phyloP scores from a whole-genome alignment of 148 eudicot genomes.

The Fagopyrum tataricum region DNA sequence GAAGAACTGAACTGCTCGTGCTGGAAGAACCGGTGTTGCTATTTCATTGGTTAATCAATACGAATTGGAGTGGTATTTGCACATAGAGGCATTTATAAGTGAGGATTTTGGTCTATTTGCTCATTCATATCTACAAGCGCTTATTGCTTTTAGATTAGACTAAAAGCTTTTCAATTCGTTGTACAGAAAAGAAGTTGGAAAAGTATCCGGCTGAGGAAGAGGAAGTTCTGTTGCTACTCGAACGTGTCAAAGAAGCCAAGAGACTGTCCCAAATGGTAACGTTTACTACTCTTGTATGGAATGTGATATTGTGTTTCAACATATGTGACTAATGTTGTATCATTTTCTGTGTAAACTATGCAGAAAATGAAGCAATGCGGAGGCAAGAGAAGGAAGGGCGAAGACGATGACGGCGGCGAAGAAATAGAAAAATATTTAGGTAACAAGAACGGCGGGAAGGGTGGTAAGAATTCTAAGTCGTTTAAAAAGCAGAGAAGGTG shows the following conservation, averaged over 20 bases:
- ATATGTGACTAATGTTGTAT: background rate
- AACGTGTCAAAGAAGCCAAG: conserved; percentile 69
- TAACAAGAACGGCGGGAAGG: conserved; percentile 26
- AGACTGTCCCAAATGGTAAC: conserved; percentile 63
- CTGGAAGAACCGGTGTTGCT: conserved; percentile 86
- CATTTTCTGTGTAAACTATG: conserved; percentile 7
- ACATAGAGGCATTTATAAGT: conserved; percentile 88
- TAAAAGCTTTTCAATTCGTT: background rate
- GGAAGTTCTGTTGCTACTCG: conserved; percentile 56
- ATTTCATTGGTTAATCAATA: conserved; percentile 81
- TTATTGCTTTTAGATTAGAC: background rate
- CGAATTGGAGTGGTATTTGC: conserved; percentile 65
- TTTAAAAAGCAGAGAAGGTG: conserved; percentile 28
- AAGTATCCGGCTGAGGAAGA: conserved; percentile 59
- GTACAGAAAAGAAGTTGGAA: conserved; percentile 61
- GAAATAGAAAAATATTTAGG: conserved; percentile 43
- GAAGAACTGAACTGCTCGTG: conserved; percentile 99
- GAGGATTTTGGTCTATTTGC: background rate
- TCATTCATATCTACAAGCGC: background rate
- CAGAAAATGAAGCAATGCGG: conserved; percentile 62
- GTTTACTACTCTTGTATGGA: background rate
- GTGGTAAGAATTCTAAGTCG: background rate
- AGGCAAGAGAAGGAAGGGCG: conserved; percentile 41
- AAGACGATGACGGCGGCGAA: conserved; percentile 50
- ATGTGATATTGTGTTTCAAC: background rate